Evolutionary conservation across 176 grass and related monocot genomes (phyloP), one percentile per base, ranked within the genome.

Genomic region (Melocanna baccifera): DNA sequence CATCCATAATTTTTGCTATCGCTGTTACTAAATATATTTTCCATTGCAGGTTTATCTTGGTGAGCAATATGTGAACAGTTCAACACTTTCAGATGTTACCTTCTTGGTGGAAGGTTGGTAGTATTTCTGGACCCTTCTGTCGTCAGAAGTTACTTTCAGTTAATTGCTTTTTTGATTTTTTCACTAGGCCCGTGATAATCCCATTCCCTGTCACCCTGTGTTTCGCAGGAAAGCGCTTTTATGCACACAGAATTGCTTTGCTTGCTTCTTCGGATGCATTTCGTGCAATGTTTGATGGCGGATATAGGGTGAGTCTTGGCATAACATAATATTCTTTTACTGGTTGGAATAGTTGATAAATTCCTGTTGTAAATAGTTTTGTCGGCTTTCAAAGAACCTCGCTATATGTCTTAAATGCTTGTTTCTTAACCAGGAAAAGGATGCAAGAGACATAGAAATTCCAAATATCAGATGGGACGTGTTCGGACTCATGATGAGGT

Each of bases 401-500:
- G 25, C 57, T 26, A 5, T 59, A 34, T 73, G 8, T 69, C 39
- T 82, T 14, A 71, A 76, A 68, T 51, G 55, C 19, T 62, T 7
- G 78, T 84, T 79, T 62, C 83, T 88, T 83, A 66, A 78, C 22
- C 82, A 99, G 97, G 97, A 99, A 89, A 99, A 96, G 87, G 97
- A 99, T 83, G 91, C 97, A 76, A 96, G 91, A 86, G 97, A 99
- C 81, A 99, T 99, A 83, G 97, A 99, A 91, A 99, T 99, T 82
- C 97, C 97, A 62, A 96, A 99, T 76, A 94, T 99, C 78, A 91
- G 86, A 87, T 96, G 93, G 93, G 90, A 94, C 1, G 86, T 99
- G 59, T 99, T 99, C 69, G 93, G 96, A 85, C 82, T 96, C 62
- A 99, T 99, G 97, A 99, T 99, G 97, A 99, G 97, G 97, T 96